Evolutionary conservation across 148 eudicot genomes (phyloP).

Genomic region (Silene conica): DNA sequence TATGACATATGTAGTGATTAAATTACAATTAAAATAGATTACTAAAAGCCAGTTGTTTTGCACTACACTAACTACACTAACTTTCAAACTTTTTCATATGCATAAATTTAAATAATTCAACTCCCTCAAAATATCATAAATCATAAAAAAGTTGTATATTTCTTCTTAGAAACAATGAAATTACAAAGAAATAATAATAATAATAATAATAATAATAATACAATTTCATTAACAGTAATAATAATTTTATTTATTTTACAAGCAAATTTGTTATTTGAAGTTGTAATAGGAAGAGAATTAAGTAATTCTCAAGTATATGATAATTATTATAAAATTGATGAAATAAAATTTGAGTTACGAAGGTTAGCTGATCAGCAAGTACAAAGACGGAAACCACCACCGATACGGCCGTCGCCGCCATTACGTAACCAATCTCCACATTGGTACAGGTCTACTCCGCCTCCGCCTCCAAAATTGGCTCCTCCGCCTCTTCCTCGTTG

Average conservation of each 20-base stretch:
- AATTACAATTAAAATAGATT: too few relatives aligned
- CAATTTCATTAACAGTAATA: neutral
- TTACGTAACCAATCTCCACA: neutral
- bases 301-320: neutral
- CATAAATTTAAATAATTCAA: neutral
- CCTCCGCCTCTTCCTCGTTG: conserved; percentile 9
- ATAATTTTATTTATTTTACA: neutral
- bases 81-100: neutral
- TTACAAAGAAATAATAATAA: neutral
- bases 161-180: neutral
- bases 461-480: neutral
- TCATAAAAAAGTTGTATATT: neutral
- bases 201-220: neutral
- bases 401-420: conserved; percentile 9
- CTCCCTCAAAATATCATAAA: neutral
- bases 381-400: neutral
- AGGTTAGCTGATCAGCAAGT: neutral
- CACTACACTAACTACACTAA: neutral
- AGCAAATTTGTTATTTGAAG: neutral
- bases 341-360: neutral
- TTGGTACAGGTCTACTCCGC: too few relatives aligned
- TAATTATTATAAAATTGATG: neutral
- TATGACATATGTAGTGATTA: neutral
- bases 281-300: neutral
- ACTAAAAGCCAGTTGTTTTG: neutral